Evolutionary conservation across 2,329 filamentous ascomycete genomes (phyloP).

Genomic region (Cytospora schulzeri): DNA sequence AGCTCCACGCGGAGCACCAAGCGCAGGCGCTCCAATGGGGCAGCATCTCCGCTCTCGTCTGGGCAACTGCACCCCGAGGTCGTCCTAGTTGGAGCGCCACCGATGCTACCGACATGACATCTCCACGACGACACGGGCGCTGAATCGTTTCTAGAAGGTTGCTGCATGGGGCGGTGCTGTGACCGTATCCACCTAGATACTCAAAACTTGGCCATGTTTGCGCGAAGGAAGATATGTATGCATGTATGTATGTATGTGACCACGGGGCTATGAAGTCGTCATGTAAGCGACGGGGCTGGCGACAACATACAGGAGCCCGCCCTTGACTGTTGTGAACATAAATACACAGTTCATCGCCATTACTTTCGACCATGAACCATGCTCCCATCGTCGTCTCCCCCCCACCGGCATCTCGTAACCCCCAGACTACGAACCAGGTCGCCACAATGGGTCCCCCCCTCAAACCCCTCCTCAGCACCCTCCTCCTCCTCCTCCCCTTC

Average conservation of each 20-base stretch:
- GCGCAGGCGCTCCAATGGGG: not conserved
- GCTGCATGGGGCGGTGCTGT: not conserved
- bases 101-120: not conserved
- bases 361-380: not conserved
- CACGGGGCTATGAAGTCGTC: not conserved
- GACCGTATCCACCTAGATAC: not conserved
- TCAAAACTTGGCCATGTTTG: not conserved
- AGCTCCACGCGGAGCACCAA: not conserved
- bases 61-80: too few relatives aligned
- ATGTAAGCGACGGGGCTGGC: not conserved
- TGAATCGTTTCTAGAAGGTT: not conserved
- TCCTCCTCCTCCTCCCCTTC: slow-evolving; percentile 8
- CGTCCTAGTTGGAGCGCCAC: not conserved
- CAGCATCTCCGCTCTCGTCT: too few relatives aligned
- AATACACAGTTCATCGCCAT: not conserved
- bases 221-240: not conserved
- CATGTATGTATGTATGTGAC: not conserved
- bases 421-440: not conserved
- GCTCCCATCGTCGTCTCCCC: not conserved
- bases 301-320: not conserved
- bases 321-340: not conserved
- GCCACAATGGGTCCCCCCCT: not conserved
- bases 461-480: not conserved
- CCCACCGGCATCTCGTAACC: not conserved
- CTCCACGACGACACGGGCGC: not conserved